These are phyloP conservation scores for Exophiala viscosa DNA, from an alignment of 2,329 filamentous ascomycete species.

Conservation along the genomic window DNA sequence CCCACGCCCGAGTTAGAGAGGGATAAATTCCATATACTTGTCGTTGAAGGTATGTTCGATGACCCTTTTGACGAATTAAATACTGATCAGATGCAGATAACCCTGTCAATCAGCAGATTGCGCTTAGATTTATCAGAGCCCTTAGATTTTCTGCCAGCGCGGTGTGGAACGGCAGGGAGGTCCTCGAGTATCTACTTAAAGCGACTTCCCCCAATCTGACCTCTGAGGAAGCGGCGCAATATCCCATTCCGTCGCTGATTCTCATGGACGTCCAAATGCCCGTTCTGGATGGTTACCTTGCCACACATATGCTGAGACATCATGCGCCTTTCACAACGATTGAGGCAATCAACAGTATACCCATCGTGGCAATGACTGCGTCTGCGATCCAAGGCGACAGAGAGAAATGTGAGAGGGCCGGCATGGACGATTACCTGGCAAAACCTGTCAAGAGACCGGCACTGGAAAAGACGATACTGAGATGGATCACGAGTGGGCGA, in stretches of 20 bases:
- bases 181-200: constrained; percentile 64
- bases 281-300: constrained; percentile 72
- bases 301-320: constrained; percentile 69
- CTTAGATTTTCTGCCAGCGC: constrained; percentile 68
- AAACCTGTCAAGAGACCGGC: constrained; percentile 68
- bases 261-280: constrained; percentile 77
- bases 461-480: constrained; percentile 67
- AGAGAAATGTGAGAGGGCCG: constrained; percentile 68
- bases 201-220: constrained; percentile 41
- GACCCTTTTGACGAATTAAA: neutral
- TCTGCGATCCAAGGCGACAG: constrained; percentile 72
- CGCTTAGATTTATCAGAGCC: constrained; percentile 69
- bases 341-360: constrained; percentile 56
- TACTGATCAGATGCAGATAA: constrained; percentile 52
- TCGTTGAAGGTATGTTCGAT: constrained; percentile 56
- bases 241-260: constrained; percentile 66
- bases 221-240: constrained; percentile 36
- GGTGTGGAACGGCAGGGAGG: constrained; percentile 75
- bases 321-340: constrained; percentile 61
- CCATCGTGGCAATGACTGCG: constrained; percentile 78
- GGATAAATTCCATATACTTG: constrained; percentile 63
- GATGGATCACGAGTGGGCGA: constrained; percentile 52
- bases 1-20: constrained; percentile 51
- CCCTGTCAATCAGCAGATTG: constrained; percentile 71
- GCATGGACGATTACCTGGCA: constrained; percentile 74